These are phyloP conservation scores for Phytophthora podocarpi DNA, from an alignment of 352 stramenopile species.

Conservation along the genomic window DNA sequence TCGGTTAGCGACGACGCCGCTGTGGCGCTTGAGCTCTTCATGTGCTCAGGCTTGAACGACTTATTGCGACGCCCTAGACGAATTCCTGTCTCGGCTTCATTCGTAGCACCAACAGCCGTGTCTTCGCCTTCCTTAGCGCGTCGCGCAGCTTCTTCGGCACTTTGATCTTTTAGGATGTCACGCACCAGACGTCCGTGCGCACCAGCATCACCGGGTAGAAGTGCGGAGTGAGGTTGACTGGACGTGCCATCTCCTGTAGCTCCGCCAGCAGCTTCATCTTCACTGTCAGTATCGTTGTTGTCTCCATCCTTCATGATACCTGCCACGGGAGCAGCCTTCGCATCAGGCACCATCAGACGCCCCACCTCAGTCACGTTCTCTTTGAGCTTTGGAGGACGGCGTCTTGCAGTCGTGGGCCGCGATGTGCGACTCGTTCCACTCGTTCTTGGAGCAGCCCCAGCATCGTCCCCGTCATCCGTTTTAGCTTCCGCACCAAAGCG, in stretches of 20 bases:
- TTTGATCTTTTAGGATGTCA: conserved; percentile 86
- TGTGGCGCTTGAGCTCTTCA: conserved; percentile 51
- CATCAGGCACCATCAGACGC: conserved; percentile 70
- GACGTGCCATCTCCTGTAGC: conserved; percentile 30
- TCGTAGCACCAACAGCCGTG: conserved; percentile 39
- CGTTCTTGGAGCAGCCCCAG: conserved; percentile 42
- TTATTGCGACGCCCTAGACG: conserved; percentile 74
- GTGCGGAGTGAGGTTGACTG: conserved; percentile 32
- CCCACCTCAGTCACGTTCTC: conserved; percentile 85
- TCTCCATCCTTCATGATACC: conserved; percentile 88
- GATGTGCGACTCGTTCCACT: conserved; percentile 72
- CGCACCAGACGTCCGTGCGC: conserved; percentile 76
- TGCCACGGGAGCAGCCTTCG: conserved; percentile 76
- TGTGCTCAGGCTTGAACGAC: conserved; percentile 80
- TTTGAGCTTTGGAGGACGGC: conserved; percentile 87
- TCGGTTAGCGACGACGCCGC: conserved; percentile 67
- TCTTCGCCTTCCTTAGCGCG: conserved; percentile 80
- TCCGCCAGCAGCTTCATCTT: conserved; percentile 49
- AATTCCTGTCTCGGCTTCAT: conserved; percentile 76
- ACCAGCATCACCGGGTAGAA: conserved; percentile 44
- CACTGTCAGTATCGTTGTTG: conserved; percentile 73
- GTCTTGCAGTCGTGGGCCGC: conserved; percentile 85
- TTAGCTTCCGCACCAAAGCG: conserved; percentile 43
- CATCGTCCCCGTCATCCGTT: conserved; percentile 45
- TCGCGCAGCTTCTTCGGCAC: conserved; percentile 64